Percentiles rank a stretch among this genome's conserved stretches.
These are phyloP conservation scores for Malus domestica DNA, from an alignment of 306 rosid genomes.

Conservation along the genomic window DNA sequence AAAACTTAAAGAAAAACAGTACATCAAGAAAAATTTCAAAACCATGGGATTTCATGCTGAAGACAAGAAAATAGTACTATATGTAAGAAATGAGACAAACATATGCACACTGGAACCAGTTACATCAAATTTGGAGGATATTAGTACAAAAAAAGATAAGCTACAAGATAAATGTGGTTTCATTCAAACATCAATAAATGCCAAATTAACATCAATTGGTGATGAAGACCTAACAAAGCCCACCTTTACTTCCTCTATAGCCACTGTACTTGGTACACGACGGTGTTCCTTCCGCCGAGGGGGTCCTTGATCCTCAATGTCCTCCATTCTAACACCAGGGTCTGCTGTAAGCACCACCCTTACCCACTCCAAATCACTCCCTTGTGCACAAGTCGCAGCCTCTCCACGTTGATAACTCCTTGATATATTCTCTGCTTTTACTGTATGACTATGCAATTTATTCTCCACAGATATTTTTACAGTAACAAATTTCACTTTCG, in stretches of 20 bases:
- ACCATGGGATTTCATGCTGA: not conserved
- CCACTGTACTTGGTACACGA: conserved; percentile 95
- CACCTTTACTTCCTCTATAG: conserved; percentile 98
- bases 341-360: conserved; percentile 75
- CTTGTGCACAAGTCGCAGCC: conserved; percentile 24
- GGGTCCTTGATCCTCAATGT: conserved; percentile 70
- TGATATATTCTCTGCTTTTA: conserved; percentile 22
- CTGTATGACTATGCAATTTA: conserved; percentile 27
- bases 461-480: conserved; percentile 55
- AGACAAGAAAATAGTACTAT: not conserved
- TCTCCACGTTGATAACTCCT: conserved; percentile 19
- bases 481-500: conserved; percentile 59
- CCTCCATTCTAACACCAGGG: conserved; percentile 82
- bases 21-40: not conserved
- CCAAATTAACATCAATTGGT: conserved; percentile 9
- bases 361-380: conserved; percentile 75
- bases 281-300: conserved; percentile 90
- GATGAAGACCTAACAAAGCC: conserved; percentile 22
- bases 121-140: not conserved
- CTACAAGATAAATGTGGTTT: not conserved
- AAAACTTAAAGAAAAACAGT: not conserved
- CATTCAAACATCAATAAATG: conserved; percentile 13
- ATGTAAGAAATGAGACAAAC: not conserved
- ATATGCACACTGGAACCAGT: not conserved
- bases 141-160: not conserved